Evolutionary conservation across 1,284 basidiomycete genomes (phyloP).

Genomic region (Sanghuangporus weigelae): DNA sequence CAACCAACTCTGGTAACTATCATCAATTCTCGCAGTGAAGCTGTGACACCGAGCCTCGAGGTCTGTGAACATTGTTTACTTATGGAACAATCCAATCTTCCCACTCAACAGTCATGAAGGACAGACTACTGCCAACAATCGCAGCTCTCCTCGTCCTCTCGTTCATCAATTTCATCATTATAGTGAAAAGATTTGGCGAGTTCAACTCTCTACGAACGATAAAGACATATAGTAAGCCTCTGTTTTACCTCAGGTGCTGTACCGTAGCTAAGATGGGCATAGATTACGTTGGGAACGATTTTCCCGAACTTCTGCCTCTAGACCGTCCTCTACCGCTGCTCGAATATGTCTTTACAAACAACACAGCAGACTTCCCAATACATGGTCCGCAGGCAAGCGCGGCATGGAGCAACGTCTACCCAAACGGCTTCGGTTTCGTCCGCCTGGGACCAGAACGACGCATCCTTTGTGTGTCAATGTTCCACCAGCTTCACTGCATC

Average conservation of each 20-base stretch:
- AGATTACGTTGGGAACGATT: slow-evolving; percentile 10
- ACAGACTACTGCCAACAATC: slow-evolving; percentile 1
- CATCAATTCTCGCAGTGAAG: background rate
- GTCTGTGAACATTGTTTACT: background rate
- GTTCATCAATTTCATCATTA: slow-evolving; percentile 7
- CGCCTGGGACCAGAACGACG: slow-evolving; percentile 16
- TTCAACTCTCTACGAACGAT: background rate
- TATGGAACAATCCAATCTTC: background rate
- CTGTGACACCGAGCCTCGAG: background rate
- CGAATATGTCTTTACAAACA: slow-evolving; percentile 12
- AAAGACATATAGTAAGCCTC: slow-evolving; percentile 9
- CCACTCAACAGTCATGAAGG: slow-evolving; percentile 5
- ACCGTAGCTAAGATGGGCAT: slow-evolving; percentile 25
- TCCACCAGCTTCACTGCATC: slow-evolving; percentile 32
- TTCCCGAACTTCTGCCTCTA: slow-evolving; percentile 8
- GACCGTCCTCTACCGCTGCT: background rate
- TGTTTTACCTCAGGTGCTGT: background rate
- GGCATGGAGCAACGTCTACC: slow-evolving; percentile 13
- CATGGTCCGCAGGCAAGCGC: slow-evolving; percentile 12
- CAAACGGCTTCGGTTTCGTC: slow-evolving; percentile 18
- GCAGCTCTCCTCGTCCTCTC: slow-evolving; percentile 10
- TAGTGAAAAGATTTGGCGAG: slow-evolving; percentile 3
- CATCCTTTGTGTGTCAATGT: slow-evolving; percentile 25
- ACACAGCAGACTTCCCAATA: slow-evolving; percentile 12
- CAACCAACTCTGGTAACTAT: background rate